A percentile compares a stretch with the other conserved stretches of the same genome.
Evolutionary conservation across 345 rosid genomes (phyloP).

Genomic region (Syzygium oleosum): DNA sequence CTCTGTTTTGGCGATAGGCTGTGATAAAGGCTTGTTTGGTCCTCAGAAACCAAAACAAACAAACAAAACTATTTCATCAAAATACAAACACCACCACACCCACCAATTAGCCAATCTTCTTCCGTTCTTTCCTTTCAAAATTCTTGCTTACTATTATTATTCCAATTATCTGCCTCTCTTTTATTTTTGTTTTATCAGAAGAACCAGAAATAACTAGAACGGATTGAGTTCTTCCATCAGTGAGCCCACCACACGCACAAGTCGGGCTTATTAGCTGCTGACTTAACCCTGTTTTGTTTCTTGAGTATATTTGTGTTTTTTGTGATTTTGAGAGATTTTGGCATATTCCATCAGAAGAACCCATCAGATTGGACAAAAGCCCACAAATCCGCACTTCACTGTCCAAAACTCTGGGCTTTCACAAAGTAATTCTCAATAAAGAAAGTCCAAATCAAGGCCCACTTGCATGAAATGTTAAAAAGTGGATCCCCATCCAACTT

Average conservation of each 20-base stretch:
- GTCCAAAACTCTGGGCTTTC: not conserved
- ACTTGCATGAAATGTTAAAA: not conserved
- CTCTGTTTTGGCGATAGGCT: slow-evolving; percentile 13
- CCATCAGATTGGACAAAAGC: not conserved
- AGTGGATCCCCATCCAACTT: not conserved
- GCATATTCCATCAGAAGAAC: not conserved
- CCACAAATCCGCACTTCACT: not conserved
- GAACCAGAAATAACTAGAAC: not conserved
- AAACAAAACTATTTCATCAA: slow-evolving; percentile 11
- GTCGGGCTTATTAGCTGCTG: not conserved
- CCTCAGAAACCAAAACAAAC: slow-evolving; percentile 24
- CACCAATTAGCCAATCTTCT: not conserved
- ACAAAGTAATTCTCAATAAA: not conserved
- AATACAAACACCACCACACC: not conserved
- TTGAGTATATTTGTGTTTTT: not conserved
- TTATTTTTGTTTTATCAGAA: not conserved
- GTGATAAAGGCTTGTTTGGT: slow-evolving; percentile 66
- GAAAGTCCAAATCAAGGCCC: not conserved
- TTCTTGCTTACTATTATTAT: not conserved
- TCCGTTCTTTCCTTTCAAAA: not conserved
- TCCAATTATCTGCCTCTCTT: not conserved
- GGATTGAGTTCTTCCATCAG: not conserved
- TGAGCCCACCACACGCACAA: not conserved
- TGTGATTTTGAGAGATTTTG: not conserved
- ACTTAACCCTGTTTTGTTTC: not conserved